These are phyloP conservation scores for Tolypocladium cylindrosporum DNA, from an alignment of 2,329 filamentous ascomycete species.

Conservation along the genomic window DNA sequence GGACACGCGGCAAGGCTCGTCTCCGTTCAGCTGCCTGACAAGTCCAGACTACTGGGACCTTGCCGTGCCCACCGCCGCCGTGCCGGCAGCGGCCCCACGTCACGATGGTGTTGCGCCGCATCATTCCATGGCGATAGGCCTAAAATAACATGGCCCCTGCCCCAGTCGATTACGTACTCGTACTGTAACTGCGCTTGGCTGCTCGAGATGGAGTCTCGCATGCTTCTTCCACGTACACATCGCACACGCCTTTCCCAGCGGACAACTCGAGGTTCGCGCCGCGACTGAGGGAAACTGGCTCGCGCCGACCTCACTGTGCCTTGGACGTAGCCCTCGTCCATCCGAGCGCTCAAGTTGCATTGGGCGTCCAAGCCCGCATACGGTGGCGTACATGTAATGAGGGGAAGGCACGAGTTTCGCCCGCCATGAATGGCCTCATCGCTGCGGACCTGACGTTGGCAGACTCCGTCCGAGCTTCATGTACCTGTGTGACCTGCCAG, in stretches of 20 bases:
- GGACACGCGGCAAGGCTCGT: too few species aligned
- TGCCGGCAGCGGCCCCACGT: background rate
- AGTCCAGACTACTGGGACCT: background rate
- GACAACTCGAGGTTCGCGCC: background rate
- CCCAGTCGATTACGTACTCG: background rate
- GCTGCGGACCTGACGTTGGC: too few species aligned
- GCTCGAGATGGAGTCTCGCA: background rate
- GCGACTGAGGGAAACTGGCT: background rate
- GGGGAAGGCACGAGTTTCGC: background rate
- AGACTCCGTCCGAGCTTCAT: background rate
- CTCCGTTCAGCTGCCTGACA: background rate
- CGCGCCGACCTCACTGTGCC: background rate
- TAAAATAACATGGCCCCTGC: background rate
- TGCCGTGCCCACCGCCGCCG: background rate
- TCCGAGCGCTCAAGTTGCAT: background rate
- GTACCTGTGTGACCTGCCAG: background rate
- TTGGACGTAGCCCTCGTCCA: background rate
- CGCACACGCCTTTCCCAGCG: background rate
- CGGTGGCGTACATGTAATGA: background rate
- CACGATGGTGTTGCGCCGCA: background rate
- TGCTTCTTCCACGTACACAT: background rate
- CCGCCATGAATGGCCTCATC: background rate
- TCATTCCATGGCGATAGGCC: background rate
- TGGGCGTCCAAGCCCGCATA: background rate
- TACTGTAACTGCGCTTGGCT: background rate